These are phyloP conservation scores for Grosmannia clavigera DNA, from an alignment of 2,329 filamentous ascomycete genomes.

Conservation along the genomic window DNA sequence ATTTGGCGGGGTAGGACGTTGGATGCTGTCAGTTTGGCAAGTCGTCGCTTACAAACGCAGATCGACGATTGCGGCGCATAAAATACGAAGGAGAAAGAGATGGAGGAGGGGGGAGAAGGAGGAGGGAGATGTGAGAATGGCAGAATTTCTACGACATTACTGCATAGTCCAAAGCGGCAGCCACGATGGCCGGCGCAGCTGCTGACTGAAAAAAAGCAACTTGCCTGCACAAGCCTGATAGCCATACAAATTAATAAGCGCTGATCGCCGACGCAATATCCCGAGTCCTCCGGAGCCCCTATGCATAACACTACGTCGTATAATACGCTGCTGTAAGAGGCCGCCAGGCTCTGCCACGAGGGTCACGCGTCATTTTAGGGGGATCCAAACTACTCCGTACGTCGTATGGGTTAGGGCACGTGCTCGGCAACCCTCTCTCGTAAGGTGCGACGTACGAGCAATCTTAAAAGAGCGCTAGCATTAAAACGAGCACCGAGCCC, in stretches of 20 bases:
- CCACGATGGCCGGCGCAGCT: background rate
- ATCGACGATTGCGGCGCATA: background rate
- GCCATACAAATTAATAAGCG: background rate
- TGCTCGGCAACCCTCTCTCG: background rate
- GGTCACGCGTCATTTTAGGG: background rate
- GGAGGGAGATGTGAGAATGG: background rate
- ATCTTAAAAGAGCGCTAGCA: background rate
- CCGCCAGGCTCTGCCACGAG: background rate
- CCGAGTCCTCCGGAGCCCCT: background rate
- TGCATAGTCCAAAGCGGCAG: background rate
- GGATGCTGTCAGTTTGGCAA: background rate
- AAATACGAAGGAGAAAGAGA: background rate
- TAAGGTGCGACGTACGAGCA: background rate
- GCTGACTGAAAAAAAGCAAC: background rate
- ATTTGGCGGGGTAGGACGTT: background rate
- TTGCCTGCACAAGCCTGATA: background rate
- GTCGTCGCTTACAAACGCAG: too few species aligned
- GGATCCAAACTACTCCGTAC: background rate
- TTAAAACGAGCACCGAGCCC: background rate
- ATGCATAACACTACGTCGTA: background rate
- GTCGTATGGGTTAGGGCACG: background rate
- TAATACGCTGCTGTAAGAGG: background rate
- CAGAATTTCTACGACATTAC: background rate
- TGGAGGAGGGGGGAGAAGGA: background rate
- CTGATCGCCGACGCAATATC: background rate